Conservation (phyloP, 805 yeast species). For the Nakazawaea molendinolei region DNA sequence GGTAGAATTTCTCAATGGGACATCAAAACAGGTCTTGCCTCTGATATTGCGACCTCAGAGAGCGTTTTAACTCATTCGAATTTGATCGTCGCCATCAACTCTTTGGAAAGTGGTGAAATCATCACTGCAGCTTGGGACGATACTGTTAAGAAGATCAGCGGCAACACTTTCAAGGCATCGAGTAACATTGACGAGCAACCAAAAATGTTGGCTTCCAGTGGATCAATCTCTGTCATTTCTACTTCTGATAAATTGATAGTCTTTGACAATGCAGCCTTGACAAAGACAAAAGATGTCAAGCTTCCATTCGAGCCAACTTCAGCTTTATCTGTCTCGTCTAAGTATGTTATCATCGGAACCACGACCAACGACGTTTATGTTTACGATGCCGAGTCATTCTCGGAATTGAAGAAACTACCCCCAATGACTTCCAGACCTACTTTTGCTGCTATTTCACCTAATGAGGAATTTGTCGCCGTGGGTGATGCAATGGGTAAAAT, state of each 20-base stretch:
- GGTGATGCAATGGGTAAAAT: conserved; percentile 89
- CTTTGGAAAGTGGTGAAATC: conserved; percentile 20
- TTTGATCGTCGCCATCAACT: conserved; percentile 48
- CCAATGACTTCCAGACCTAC: conserved; percentile 58
- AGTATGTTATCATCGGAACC: conserved; percentile 44
- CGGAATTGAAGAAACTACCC: conserved; percentile 25
- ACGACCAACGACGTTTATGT: conserved; percentile 33
- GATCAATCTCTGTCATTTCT: conserved; percentile 33
- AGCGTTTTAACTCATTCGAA: conserved; percentile 45
- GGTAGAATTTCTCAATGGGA: conserved; percentile 68
- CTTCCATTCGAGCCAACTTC: conserved; percentile 33
- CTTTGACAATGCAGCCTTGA: conserved; percentile 26
- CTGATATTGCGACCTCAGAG: conserved; percentile 26
- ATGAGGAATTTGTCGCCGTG: conserved; percentile 63
- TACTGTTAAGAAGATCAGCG: conserved; percentile 38
- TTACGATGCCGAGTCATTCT: conserved; percentile 27
- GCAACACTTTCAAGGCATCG: conserved; percentile 24
- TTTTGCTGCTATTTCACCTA: conserved; percentile 61
- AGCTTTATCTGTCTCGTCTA: conserved; percentile 37
- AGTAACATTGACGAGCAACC: conserved; percentile 43
- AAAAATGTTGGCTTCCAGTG: conserved; percentile 27
- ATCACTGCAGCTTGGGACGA: conserved; percentile 90
- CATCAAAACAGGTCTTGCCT: conserved; percentile 27
- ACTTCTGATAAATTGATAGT: conserved; percentile 35
- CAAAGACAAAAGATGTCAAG: conserved; percentile 17